Evolutionary conservation across 106 monocot genomes (phyloP).

Genomic region (Agapanthus africanus): DNA sequence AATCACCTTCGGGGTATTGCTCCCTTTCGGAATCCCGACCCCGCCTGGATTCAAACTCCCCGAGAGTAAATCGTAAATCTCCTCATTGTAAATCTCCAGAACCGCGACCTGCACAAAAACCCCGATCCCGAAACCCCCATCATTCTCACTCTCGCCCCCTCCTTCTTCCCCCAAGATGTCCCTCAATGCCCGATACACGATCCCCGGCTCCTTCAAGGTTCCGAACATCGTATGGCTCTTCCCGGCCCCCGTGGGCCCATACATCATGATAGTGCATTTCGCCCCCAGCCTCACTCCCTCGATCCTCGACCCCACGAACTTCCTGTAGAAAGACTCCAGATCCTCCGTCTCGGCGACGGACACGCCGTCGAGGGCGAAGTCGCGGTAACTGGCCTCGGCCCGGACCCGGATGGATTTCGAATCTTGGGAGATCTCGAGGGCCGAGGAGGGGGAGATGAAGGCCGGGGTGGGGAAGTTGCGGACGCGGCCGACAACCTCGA

Average conservation of each 20-base stretch:
- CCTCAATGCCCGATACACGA: conserved; percentile 82
- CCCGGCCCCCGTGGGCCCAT: conserved; percentile 92
- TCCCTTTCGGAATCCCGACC: conserved; percentile 45
- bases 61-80: conserved; percentile 90
- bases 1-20: conserved; percentile 59
- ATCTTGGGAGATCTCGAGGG: conserved; percentile 50
- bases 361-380: conserved; percentile 87
- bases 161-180: conserved; percentile 60
- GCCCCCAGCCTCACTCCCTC: conserved; percentile 57
- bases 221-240: conserved; percentile 99
- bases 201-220: conserved; percentile 61
- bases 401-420: conserved; percentile 52
- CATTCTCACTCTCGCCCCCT: conserved; percentile 30
- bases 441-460: conserved; percentile 20
- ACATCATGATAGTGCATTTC: conserved; percentile 98
- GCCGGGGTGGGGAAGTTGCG: conserved; percentile 42
- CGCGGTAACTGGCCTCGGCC: conserved; percentile 74
- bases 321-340: conserved; percentile 65
- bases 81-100: conserved; percentile 95
- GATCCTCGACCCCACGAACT: conserved; percentile 70
- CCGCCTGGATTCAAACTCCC: conserved; percentile 21
- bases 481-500: conserved; percentile 84
- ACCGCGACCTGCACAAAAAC: conserved; percentile 80
- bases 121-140: conserved; percentile 38
- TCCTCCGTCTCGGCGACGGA: conserved; percentile 71